Evolutionary conservation across 805 yeast genomes (phyloP), one percentile per base, ranked within the genome.

Genomic region (Pichia membranifaciens): DNA sequence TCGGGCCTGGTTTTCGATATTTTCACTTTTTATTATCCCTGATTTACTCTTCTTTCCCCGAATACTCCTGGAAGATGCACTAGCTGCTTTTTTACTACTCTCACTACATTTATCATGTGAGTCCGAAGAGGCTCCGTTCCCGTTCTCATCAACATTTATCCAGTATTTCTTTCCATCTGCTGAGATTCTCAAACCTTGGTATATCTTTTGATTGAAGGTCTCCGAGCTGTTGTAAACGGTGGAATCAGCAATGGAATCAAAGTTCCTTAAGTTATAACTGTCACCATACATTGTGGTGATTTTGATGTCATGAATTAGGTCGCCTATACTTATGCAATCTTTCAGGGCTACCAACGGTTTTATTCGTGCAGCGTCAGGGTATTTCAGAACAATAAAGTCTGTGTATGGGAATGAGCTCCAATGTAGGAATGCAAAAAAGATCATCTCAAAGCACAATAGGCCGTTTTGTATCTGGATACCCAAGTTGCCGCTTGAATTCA

Each of bases 351-450:
- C 73, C 38, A 51, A 56, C 10, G 81, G 72, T 21, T 78, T 70
- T 44, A 90, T 57, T 38, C 96, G 69, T 0, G 81, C 84, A 36
- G 87, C 83, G 29, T 82, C 83, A 0, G 93, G 89, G 43, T 84
- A 67, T 12, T 66, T 68, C 9, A 75, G 62, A 2, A 78, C 71
- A 2, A 82, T 76, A 61, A 84, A 93, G 36, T 87, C 93, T 3
- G 68, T 67, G 66, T 84, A 85, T 5, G 88, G 79, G 63, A 93
- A 93, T 0, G 98, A 88, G 40, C 72, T 61, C 82, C 89, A 82
- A 66, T 93, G 98, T n/a, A 93, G 83, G 21, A 84, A 65, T 0
- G 98, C 88, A 69, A 93, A 91, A 3, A 80, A 85, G 20, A 89
- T 72, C 71, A 93, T 74, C 59, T 93, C 99, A 18, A 86, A 67